Conservation (phyloP, 345 rosid genomes). For the Camelina sativa region DNA sequence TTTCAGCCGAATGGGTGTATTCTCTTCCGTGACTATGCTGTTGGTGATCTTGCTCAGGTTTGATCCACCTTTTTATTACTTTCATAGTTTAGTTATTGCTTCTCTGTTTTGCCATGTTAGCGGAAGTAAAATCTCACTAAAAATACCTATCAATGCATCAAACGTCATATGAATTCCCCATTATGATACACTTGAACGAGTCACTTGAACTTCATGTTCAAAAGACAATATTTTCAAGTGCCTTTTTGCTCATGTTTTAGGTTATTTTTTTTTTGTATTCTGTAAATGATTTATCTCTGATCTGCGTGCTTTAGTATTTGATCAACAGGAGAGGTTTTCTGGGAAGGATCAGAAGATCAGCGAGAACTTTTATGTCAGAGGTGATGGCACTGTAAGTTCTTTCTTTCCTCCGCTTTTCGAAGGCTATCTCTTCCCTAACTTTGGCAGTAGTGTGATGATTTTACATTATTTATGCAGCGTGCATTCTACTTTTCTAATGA, state of each 20-base stretch:
- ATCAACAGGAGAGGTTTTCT: conserved; percentile 79
- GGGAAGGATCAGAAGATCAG: conserved; percentile 87
- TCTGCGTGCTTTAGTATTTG: conserved; percentile 6
- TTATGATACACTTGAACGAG: no score
- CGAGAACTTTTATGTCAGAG: conserved; percentile 88
- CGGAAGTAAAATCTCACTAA: no score
- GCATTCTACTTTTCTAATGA: conserved; percentile 90
- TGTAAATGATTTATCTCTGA: conserved; percentile 3
- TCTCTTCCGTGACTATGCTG: conserved; percentile 88
- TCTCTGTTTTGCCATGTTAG: background rate
- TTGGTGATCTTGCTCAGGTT: conserved; percentile 97
- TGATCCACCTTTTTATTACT: conserved; percentile 22
- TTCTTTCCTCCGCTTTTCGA: conserved; percentile 10
- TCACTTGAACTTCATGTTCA: no score
- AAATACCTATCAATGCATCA: no score
- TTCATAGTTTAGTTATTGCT: background rate
- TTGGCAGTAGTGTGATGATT: conserved; percentile 14
- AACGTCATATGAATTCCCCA: no score
- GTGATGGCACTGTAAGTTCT: conserved; percentile 93
- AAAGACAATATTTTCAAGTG: no score
- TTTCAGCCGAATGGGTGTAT: conserved; percentile 77
- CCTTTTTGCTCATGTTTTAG: no score
- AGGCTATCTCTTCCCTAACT: background rate
- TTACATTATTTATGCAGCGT: conserved; percentile 54
- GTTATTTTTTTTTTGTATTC: background rate